Conservation (phyloP, 2,329 filamentous ascomycete genomes). For the Cercospora nicotianae region DNA sequence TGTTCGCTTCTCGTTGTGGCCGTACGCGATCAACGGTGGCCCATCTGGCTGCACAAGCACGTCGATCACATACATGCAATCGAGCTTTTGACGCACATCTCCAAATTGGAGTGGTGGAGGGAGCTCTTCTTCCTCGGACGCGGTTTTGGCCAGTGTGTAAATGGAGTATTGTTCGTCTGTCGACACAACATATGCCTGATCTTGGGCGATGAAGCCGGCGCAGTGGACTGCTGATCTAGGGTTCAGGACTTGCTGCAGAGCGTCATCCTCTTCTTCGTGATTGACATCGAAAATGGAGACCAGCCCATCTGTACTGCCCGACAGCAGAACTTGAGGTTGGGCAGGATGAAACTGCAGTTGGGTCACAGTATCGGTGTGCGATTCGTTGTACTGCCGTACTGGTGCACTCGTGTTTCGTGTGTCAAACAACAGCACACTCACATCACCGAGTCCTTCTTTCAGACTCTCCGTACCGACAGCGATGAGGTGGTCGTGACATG, state of each 20-base stretch:
- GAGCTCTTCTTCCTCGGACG: conserved; percentile 55
- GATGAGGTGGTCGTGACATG: conserved; percentile 61
- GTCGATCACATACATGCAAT: conserved; percentile 73
- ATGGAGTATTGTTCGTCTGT: conserved; percentile 77
- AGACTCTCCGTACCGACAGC: conserved; percentile 68
- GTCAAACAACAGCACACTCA: conserved; percentile 44
- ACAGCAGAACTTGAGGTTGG: conserved; percentile 64
- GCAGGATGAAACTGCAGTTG: conserved; percentile 50
- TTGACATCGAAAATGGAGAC: conserved; percentile 74
- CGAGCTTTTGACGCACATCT: conserved; percentile 65
- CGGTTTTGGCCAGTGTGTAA: conserved; percentile 67
- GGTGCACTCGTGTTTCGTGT: conserved; percentile 42
- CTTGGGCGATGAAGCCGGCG: conserved; percentile 66
- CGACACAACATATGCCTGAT: conserved; percentile 69
- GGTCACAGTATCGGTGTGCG: conserved; percentile 60
- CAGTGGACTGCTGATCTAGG: conserved; percentile 73
- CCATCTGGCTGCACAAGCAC: conserved; percentile 52
- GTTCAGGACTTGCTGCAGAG: conserved; percentile 75
- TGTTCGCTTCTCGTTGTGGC: conserved; percentile 34
- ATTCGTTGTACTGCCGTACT: conserved; percentile 46
- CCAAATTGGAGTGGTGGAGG: conserved; percentile 61
- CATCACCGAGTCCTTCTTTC: conserved; percentile 42
- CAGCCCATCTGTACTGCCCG: conserved; percentile 76
- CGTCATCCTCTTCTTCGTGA: conserved; percentile 72
- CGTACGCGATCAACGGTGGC: conserved; percentile 35